phyloP scores from a whole-genome alignment of 2,329 filamentous ascomycete genomes.

The Penicillium sp. region DNA sequence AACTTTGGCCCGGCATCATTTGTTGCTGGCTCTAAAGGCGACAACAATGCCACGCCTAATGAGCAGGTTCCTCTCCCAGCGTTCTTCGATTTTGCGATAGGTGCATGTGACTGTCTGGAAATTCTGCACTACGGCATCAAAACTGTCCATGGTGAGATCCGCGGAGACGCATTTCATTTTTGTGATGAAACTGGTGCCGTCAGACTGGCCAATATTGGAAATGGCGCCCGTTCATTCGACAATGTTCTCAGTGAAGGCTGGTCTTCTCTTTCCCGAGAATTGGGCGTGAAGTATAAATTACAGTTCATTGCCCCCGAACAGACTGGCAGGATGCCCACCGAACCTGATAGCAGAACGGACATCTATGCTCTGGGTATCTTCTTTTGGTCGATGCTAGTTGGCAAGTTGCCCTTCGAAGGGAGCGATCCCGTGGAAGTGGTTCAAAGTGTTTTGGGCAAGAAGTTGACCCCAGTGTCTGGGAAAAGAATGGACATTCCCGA shows the following conservation, averaged over 20 bases:
- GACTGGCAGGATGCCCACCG: slow-evolving; percentile 84
- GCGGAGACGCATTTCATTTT: slow-evolving; percentile 87
- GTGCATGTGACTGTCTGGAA: slow-evolving; percentile 77
- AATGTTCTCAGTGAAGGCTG: slow-evolving; percentile 85
- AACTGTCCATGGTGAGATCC: slow-evolving; percentile 83
- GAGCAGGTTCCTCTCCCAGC: slow-evolving; percentile 63
- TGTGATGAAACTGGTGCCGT: slow-evolving; percentile 64
- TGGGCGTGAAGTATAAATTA: slow-evolving; percentile 82
- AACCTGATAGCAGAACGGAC: slow-evolving; percentile 86
- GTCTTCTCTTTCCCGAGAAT: slow-evolving; percentile 73
- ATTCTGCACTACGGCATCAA: slow-evolving; percentile 84
- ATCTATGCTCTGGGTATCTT: slow-evolving; percentile 87
- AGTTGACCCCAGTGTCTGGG: slow-evolving; percentile 68
- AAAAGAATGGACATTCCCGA: slow-evolving; percentile 79
- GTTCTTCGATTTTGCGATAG: slow-evolving; percentile 88
- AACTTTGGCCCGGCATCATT: slow-evolving; percentile 74
- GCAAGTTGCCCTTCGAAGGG: slow-evolving; percentile 72
- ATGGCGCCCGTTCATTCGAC: slow-evolving; percentile 80
- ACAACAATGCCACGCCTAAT: slow-evolving; percentile 48
- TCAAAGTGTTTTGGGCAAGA: slow-evolving; percentile 75
- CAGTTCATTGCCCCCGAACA: slow-evolving; percentile 92
- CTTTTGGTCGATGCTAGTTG: slow-evolving; percentile 80
- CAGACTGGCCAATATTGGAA: slow-evolving; percentile 77
- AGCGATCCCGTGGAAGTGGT: slow-evolving; percentile 81
- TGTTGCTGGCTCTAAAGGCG: slow-evolving; percentile 47